Evolutionary conservation across 1,284 basidiomycete genomes (phyloP).

Genomic region (Trichosporon sp.): DNA sequence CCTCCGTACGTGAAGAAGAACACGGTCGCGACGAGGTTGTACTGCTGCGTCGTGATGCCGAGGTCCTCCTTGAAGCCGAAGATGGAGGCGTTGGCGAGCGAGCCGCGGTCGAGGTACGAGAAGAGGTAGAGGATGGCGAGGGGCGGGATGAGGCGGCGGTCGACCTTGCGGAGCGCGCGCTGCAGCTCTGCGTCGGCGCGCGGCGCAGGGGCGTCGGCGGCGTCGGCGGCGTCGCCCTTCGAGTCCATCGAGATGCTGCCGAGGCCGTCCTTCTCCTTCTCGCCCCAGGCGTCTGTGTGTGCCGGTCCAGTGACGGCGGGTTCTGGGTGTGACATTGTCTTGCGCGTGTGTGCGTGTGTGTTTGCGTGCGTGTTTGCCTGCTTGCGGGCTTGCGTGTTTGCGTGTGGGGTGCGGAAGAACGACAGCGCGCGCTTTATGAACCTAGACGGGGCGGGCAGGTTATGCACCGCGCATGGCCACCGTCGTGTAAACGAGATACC

Average conservation of each 20-base stretch:
- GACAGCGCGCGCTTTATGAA: not conserved
- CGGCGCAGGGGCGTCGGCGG: not conserved
- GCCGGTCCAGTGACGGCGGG: not conserved
- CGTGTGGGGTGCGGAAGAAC: not conserved
- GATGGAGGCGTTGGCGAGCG: constrained; percentile 20
- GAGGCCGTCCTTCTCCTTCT: not conserved
- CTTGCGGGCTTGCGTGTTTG: too few species aligned
- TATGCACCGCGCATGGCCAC: not conserved
- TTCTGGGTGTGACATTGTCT: not conserved
- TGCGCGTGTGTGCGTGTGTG: not conserved
- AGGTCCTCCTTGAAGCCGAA: constrained; percentile 21
- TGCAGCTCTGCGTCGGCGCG: constrained; percentile 11
- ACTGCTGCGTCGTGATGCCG: constrained; percentile 14
- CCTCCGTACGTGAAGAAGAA: constrained; percentile 24
- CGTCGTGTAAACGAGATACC: not conserved
- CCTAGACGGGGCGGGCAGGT: not conserved
- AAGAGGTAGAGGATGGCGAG: constrained; percentile 37
- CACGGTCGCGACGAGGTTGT: constrained; percentile 23
- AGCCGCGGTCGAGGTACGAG: constrained; percentile 29
- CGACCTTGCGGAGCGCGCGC: constrained; percentile 21
- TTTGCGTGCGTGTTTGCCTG: too few species aligned
- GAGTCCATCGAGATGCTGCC: not conserved
- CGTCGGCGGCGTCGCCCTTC: not conserved
- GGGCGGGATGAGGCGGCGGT: constrained; percentile 34
- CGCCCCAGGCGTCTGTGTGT: not conserved